Evolutionary conservation across 495 filamentous ascomycete species (phyloP), one percentile per base, ranked within the genome.

Genomic region (Penicillium nucicola): DNA sequence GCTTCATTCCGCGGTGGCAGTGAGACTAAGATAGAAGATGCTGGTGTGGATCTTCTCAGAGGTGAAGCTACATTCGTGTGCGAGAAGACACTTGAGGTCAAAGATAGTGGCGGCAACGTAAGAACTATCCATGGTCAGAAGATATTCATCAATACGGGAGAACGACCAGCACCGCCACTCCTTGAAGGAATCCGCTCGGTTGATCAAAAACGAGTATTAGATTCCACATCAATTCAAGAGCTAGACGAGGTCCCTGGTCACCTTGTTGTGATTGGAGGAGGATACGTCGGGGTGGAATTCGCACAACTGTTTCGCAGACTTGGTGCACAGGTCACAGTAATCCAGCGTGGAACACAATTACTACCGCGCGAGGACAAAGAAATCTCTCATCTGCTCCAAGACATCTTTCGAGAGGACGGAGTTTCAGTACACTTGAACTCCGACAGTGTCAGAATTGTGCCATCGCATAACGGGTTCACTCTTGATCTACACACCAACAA

Each of bases 231-330:
- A 23, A 23, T 23, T 23, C 22, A 23, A 23, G 22, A 23, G 22
- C 22, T 23, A 23, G 22, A 23, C 22, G 22, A 23, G 22, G 22
- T 23, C 7, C 77, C 77, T 2, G 53, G 57, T n/a, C 75, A 79
- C 57, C 57, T 80, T 4, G 56, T 78, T 25, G 67, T 80, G 3
- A 46, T 79, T 13, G 77, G 77, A 13, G 77, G 77, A 18, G 76
- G 76, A 2, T 76, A 75, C 46, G 66, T 80, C 7, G 77, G 75
- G 1, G 61, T 77, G 5, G 77, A 79, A 45, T 79, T 79, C 48
- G 76, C 62, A n/a, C 77, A 80, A 54, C 54, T 79, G 36, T 75
- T 78, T 50, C 57, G 68, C 0, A 56, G 77, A 43, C 56, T 80
- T 5, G 76, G 77, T 2, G 53, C 69, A 12, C 46, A 64, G 20